Base-by-base conservation (phyloP, 2,329 filamentous ascomycete species). In the Calcarisporium arbuscula region DNA sequence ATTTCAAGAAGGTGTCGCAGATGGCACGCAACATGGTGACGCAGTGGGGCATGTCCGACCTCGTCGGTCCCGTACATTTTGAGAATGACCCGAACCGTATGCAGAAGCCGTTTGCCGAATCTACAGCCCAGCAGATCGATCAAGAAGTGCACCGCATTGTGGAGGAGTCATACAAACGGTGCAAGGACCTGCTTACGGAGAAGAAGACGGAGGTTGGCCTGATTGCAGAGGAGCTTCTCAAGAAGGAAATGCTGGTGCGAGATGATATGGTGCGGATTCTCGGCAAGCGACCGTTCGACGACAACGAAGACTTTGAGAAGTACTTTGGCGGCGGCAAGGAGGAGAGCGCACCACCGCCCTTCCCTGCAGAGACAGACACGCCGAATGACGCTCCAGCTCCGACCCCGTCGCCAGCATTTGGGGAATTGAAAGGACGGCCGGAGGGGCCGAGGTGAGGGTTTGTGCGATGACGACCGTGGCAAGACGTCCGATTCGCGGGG, bases 21-120 rank as follows among this genome's bases (percentile, higher is more conserved):
- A 90, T 95, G 84, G 94, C 92, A 4, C 94, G 85, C 14, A 82
- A 85, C 42, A 98, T 98, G 92, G 92, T 98, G 19, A 98, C 90
- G n/a, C 86, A 95, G 60, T 98, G 88, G 82, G 92, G 92, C 48
- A 98, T 98, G 92, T 94, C 85, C 26, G 77, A 85, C 47, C 94
- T 94, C 66, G 82, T 98, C 30, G 90, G 90, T 19, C 89, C 89
- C 45, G 72, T 98, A 43, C 85, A 94, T 69, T 98, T 90, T 61
- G 83, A 92, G 51, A 84, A 85, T 56, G 74, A 87, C 52, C 75
- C 84, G 44, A 84, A 85, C 57, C 80, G 85, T 53, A 65, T 95
- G 40, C 81, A 89, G 57, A 98, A 98, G 69, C 92, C 92, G 0
- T 98, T 96, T 65, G 90, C 87, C 16, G 92, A 98, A 67, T 73